Evolutionary conservation across 768 basidiomycete species (phyloP), one percentile per base, ranked within the genome.

Genomic region (Naganishia randhawae): DNA sequence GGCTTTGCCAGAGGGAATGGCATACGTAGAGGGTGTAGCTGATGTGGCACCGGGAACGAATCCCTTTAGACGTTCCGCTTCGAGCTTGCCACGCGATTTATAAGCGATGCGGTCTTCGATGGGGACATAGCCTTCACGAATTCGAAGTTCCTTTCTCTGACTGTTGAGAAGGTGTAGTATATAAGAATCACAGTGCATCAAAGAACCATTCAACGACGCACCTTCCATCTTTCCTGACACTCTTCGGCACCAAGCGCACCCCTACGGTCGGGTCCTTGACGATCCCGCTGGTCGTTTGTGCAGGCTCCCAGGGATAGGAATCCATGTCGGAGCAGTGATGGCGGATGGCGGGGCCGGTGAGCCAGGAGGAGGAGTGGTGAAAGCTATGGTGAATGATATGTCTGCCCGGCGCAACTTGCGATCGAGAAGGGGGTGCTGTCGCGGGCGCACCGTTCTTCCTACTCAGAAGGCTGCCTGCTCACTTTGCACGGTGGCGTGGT

Each of bases 31-130:
- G 64, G 66, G 55, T 33, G 68, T 79, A 33, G 84, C 74, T 1
- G 86, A 80, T 16, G 84, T 81, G 90, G 90, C 91, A 50, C 92
- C 89, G 66, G 91, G 82, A 73, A 92, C 86, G 74, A 89, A 88
- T n/a, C 89, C 88, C 77, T 89, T 89, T 35, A 89, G 87, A 6
- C 89, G 80, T 2, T 84, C 71, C 71, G 86, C 84, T 76, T 87
- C 86, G 61, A 86, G 84, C 77, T 91, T 90, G 63, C 87, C 86
- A 51, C 86, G 85, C 48, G 89, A 86, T 63, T 91, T 85, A 80
- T 93, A 97, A 54, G 88, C 86, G n/a, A 85, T 84, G 9, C 94
- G 85, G 80, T 97, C 93, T 80, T 97, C 93, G 80, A 93, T 91
- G 0, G 93, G 93, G 5, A 91, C 95, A 81, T 89, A 97, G 0